A percentile compares a stretch with the other conserved stretches of the same genome.
Evolutionary conservation across 2,329 filamentous ascomycete genomes (phyloP).

Genomic region (Amauroascus verrucosus): DNA sequence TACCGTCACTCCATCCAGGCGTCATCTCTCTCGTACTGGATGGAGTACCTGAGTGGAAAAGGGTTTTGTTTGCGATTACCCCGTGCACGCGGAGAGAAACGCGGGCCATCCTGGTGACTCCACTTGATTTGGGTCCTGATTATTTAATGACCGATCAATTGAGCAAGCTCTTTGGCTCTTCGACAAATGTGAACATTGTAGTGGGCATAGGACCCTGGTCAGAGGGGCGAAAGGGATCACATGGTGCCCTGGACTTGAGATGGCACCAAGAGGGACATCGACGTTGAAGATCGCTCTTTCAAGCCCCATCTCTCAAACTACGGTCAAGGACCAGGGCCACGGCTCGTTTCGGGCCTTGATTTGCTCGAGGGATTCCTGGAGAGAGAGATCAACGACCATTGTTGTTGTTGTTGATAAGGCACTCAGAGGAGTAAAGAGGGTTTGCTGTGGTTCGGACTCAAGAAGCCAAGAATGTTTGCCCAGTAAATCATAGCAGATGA

Average conservation of each 20-base stretch:
- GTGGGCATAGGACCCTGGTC: neutral
- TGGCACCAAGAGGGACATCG: neutral
- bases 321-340: neutral
- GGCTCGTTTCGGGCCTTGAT: neutral
- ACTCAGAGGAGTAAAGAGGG: neutral
- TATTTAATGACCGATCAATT: conserved; percentile 5
- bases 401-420: no score
- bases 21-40: neutral
- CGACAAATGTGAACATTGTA: neutral
- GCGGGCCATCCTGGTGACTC: neutral
- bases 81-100: conserved; percentile 8
- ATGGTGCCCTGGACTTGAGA: neutral
- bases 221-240: neutral
- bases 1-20: neutral
- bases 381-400: neutral
- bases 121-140: neutral
- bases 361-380: neutral
- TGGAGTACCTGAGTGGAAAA: neutral
- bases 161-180: neutral
- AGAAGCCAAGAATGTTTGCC: neutral
- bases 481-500: neutral
- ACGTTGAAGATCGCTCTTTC: neutral
- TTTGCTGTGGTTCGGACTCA: no score
- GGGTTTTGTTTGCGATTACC: neutral
- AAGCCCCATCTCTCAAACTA: neutral